These are phyloP conservation scores for Raphanus hybrid DNA, from an alignment of 441 rosid species.

Conservation along the genomic window DNA sequence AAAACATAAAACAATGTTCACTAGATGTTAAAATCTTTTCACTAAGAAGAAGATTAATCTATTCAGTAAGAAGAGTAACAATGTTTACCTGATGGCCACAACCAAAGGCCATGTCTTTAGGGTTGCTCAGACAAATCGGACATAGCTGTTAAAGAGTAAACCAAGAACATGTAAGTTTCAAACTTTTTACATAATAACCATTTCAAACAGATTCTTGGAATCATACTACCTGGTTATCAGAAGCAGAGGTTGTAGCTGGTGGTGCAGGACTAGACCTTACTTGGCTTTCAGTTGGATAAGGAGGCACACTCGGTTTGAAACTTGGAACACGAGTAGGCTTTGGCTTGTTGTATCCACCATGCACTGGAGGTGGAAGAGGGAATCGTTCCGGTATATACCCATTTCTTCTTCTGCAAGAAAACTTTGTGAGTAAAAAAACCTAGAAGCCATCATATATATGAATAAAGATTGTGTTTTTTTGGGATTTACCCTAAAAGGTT, in stretches of 20 bases:
- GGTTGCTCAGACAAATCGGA: slow-evolving; percentile 78
- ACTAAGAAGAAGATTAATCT: slow-evolving; percentile 8
- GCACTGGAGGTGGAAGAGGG: slow-evolving; percentile 86
- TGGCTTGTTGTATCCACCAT: slow-evolving; percentile 46
- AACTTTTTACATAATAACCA: neutral
- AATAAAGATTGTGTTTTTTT: slow-evolving; percentile 3
- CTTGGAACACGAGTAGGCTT: slow-evolving; percentile 50
- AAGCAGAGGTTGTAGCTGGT: slow-evolving; percentile 50
- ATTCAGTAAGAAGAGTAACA: slow-evolving; percentile 19
- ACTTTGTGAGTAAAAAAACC: neutral
- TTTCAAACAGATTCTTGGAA: neutral
- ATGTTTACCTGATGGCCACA: slow-evolving; percentile 99
- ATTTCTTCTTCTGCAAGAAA: slow-evolving; percentile 45
- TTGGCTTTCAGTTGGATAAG: slow-evolving; percentile 49
- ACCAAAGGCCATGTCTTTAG: slow-evolving; percentile 93
- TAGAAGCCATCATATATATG: neutral
- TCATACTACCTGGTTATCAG: slow-evolving; percentile 80
- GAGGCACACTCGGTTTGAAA: slow-evolving; percentile 56
- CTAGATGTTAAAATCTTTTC: neutral
- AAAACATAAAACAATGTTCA: slow-evolving; percentile 17
- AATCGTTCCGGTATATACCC: slow-evolving; percentile 63
- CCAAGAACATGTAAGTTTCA: slow-evolving; percentile 22
- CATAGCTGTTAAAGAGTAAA: slow-evolving; percentile 57
- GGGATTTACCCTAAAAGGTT: slow-evolving; percentile 59
- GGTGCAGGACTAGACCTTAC: slow-evolving; percentile 46